Conservation (phyloP, 768 basidiomycete genomes). For the Naematelia aurantialba region DNA sequence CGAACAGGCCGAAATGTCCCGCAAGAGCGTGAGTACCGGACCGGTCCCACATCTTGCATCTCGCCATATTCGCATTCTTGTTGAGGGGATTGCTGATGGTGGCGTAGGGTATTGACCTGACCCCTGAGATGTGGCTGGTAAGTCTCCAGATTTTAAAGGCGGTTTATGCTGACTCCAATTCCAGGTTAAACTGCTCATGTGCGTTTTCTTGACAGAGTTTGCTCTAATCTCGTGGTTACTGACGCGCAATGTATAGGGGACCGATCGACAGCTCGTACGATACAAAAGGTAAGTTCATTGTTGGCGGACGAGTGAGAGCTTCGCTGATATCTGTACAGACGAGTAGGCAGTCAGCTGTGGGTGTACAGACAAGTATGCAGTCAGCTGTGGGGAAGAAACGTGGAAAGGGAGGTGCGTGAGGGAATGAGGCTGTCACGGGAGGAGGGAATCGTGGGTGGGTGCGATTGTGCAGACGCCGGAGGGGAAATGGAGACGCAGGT, state of each 20-base stretch:
- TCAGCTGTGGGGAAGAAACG: no score
- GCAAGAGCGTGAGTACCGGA: constrained; percentile 40
- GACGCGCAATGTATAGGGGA: constrained; percentile 3
- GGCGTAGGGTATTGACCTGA: constrained; percentile 38
- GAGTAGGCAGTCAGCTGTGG: no score
- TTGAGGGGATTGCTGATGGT: not conserved
- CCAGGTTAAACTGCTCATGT: constrained; percentile 14
- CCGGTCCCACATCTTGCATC: no score
- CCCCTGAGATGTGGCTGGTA: constrained; percentile 50
- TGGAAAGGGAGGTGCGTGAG: no score
- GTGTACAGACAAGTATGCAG: no score
- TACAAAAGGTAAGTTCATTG: constrained; percentile 36
- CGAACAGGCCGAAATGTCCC: constrained; percentile 46
- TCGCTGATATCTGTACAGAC: not conserved
- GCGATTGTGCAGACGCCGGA: no score
- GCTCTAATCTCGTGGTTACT: not conserved
- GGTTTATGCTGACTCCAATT: no score
- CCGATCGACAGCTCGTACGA: constrained; percentile 35
- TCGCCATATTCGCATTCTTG: not conserved
- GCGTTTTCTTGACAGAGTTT: not conserved
- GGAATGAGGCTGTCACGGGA: not conserved
- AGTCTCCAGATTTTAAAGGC: constrained; percentile 43
- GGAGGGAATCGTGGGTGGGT: no score
- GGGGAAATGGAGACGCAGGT: no score
- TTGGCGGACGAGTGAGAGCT: no score